phyloP scores from a whole-genome alignment of 2,329 filamentous ascomycete genomes.

The Ophiostoma quercus region DNA sequence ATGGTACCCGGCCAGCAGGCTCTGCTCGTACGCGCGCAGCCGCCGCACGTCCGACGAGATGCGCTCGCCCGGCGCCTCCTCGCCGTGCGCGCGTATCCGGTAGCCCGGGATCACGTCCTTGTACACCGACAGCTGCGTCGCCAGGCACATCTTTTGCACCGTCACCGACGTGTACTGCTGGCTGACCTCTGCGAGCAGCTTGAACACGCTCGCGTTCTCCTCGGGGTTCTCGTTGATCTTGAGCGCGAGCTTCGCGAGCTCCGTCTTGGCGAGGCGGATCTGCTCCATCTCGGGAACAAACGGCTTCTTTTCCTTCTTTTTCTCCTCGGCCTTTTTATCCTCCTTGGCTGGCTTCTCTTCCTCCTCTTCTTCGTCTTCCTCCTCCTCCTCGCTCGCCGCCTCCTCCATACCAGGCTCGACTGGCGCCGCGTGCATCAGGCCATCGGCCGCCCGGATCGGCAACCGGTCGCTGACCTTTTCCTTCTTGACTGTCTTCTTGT shows the following conservation, averaged over 20 bases:
- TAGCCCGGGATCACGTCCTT: conserved; percentile 97
- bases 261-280: conserved; percentile 82
- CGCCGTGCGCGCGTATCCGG: conserved; percentile 74
- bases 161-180: conserved; percentile 62
- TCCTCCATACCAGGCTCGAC: conserved; percentile 41
- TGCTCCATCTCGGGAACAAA: conserved; percentile 49
- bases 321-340: neutral
- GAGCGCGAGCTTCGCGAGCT: conserved; percentile 75
- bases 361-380: conserved; percentile 36
- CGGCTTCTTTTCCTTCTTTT: conserved; percentile 18
- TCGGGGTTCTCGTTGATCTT: conserved; percentile 88
- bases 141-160: conserved; percentile 79
- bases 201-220: conserved; percentile 76
- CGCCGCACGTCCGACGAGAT: conserved; percentile 87
- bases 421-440: conserved; percentile 55
- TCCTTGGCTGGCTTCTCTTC: neutral
- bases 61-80: conserved; percentile 70
- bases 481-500: conserved; percentile 63
- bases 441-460: conserved; percentile 81
- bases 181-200: conserved; percentile 68
- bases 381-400: conserved; percentile 48
- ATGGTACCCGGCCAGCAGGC: conserved; percentile 79
- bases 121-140: conserved; percentile 83
- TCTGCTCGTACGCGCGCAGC: conserved; percentile 79
- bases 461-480: conserved; percentile 67